A percentile compares a stretch with the other conserved stretches of the same genome.
phyloP scores from a whole-genome alignment of 352 stramenopile genomes.

The Phytophthora pini region DNA sequence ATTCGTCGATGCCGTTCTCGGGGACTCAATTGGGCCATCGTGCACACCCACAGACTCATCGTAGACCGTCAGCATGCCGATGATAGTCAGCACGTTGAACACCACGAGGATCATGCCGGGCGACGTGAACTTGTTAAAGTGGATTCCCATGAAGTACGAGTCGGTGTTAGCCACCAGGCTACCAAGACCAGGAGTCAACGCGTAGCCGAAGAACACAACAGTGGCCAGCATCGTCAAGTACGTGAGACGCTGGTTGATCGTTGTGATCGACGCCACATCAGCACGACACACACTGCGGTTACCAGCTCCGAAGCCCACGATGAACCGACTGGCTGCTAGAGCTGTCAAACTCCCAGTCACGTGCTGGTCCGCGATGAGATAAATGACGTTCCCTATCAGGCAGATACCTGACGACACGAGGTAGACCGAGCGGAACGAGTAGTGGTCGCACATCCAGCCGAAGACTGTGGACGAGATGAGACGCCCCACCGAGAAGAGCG shows the following conservation, averaged over 20 bases:
- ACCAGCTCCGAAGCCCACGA: constrained; percentile 76
- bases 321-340: constrained; percentile 63
- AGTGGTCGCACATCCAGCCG: constrained; percentile 82
- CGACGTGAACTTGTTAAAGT: constrained; percentile 77
- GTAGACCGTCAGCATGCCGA: constrained; percentile 65
- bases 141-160: constrained; percentile 54
- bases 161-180: constrained; percentile 63
- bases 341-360: constrained; percentile 60
- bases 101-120: constrained; percentile 62
- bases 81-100: constrained; percentile 67
- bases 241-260: constrained; percentile 69
- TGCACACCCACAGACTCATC: constrained; percentile 60
- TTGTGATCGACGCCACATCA: constrained; percentile 73
- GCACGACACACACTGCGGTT: constrained; percentile 78
- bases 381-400: constrained; percentile 71
- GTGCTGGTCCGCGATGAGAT: constrained; percentile 65
- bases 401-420: constrained; percentile 72
- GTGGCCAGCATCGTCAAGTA: constrained; percentile 75
- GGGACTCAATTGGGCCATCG: constrained; percentile 60
- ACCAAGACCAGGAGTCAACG: constrained; percentile 68
- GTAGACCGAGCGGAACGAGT: constrained; percentile 81
- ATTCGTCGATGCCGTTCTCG: constrained; percentile 24
- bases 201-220: constrained; percentile 77
- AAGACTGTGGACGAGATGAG: constrained; percentile 82
- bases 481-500: constrained; percentile 72